These are phyloP conservation scores for Blastobotrys arbuscula DNA, from an alignment of 1,139 yeast species.

Conservation along the genomic window DNA sequence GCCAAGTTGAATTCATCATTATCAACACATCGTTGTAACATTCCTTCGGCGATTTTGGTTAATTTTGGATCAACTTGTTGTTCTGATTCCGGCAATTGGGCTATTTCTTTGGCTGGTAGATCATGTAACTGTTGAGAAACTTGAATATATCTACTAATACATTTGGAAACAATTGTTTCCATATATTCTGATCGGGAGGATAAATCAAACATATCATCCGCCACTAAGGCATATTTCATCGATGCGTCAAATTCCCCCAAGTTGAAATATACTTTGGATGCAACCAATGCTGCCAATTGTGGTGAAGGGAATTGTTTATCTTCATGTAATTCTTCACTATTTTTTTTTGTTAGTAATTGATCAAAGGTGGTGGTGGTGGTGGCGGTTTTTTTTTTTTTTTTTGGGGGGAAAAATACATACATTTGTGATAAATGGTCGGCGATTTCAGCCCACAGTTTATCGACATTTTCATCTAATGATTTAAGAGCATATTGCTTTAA, in stretches of 20 bases:
- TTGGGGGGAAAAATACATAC: slow-evolving; percentile 20
- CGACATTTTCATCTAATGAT: slow-evolving; percentile 76
- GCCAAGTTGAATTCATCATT: slow-evolving; percentile 75
- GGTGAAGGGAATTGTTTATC: slow-evolving; percentile 73
- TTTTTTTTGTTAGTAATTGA: background rate
- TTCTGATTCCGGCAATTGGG: slow-evolving; percentile 19
- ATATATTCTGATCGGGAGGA: slow-evolving; percentile 66
- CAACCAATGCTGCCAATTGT: slow-evolving; percentile 82
- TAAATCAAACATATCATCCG: slow-evolving; percentile 75
- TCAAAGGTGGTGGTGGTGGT: background rate
- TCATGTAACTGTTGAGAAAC: slow-evolving; percentile 55
- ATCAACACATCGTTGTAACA: slow-evolving; percentile 74
- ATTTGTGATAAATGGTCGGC: slow-evolving; percentile 82
- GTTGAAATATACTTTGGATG: slow-evolving; percentile 92
- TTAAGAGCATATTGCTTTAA: slow-evolving; percentile 81
- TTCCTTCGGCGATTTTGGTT: slow-evolving; percentile 67
- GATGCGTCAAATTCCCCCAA: slow-evolving; percentile 91
- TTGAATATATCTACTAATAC: slow-evolving; percentile 75
- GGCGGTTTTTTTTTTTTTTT: background rate
- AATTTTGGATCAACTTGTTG: slow-evolving; percentile 55
- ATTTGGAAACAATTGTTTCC: slow-evolving; percentile 89
- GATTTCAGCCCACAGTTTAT: slow-evolving; percentile 95
- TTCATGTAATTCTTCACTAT: slow-evolving; percentile 77
- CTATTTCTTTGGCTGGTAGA: slow-evolving; percentile 25
- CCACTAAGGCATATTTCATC: slow-evolving; percentile 79